Conservation (phyloP, 371 early-diverging fungal species). For the Mortierella sp. region DNA sequence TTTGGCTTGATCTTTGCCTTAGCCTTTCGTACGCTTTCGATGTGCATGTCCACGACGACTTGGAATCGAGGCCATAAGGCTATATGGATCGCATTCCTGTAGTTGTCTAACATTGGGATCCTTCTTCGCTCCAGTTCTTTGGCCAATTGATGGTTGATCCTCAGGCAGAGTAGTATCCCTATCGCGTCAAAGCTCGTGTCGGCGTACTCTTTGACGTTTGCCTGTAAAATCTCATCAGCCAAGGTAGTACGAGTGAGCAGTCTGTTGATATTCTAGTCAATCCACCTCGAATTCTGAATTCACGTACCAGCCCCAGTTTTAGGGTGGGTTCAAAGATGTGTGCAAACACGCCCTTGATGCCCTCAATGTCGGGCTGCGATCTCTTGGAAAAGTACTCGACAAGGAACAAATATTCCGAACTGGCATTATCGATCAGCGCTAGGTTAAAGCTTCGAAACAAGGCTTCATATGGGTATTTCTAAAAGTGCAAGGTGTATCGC, state of each 20-base stretch:
- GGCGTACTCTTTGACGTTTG: slow-evolving; percentile 70
- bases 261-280: too few relatives aligned
- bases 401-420: slow-evolving; percentile 91
- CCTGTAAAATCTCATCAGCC: slow-evolving; percentile 45
- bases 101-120: slow-evolving; percentile 81
- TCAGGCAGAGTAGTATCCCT: slow-evolving; percentile 87
- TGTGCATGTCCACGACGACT: slow-evolving; percentile 85
- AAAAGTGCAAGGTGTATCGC: slow-evolving; percentile 11
- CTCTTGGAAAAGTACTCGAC: slow-evolving; percentile 81
- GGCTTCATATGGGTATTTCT: slow-evolving; percentile 79
- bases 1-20: slow-evolving; percentile 71
- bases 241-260: too few relatives aligned
- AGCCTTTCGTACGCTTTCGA: slow-evolving; percentile 83
- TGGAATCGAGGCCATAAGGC: slow-evolving; percentile 95
- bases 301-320: slow-evolving; percentile 73
- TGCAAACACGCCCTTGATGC: slow-evolving; percentile 65
- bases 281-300: too few relatives aligned
- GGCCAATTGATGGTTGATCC: slow-evolving; percentile 84
- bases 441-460: slow-evolving; percentile 88
- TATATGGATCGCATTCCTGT: slow-evolving; percentile 87
- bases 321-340: slow-evolving; percentile 87
- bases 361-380: slow-evolving; percentile 54
- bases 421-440: slow-evolving; percentile 91
- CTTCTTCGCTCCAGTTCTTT: slow-evolving; percentile 83
- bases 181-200: slow-evolving; percentile 90